Base-by-base conservation (phyloP, 805 yeast species). In the Pichia heedii region DNA sequence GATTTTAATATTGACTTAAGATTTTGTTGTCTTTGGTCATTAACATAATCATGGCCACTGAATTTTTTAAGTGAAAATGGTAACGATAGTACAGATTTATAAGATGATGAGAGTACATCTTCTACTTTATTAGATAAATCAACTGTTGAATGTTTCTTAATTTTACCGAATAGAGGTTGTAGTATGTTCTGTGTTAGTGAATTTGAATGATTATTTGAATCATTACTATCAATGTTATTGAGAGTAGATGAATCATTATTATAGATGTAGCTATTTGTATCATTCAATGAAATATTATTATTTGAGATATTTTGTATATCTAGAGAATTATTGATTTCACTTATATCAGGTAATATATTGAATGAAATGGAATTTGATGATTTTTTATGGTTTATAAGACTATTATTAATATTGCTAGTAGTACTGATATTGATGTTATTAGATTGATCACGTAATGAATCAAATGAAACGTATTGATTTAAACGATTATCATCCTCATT, bases 381-480 rank as follows among this genome's bases (percentile, higher is more conserved):
- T 29, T 29, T 29, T 15, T 29, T 29, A 29, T 29, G 32, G 15
- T 29, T 29, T 5, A 49, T 51, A 40, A 43, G 44, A 29, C 41
- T 54, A 41, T 48, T 50, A 33, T 44, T 48, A 36, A 46, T 20
- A 59, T 39, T n/a, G 15, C 15, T 29, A 2, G 48, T 51, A 40
- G 42, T 42, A 29, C 41, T 54, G 40, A 46, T 50, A 33, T 44
- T 48, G 33, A 46, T 20, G 59, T 39, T 19, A 55, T 38, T 15
- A 3, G 13, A 4, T 15, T 29, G 16, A 29, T 55, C 63, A 21
- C 54, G 56, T 7, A 70, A 60, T 0, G 71, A 65, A 8, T 66
- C 69, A 52, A 69, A 69, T 2, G 73, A 69, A 13, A 67, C 55
- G 46, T 68, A 69, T 33, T 61, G 63, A 2, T 57, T 47, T 16